Base-by-base conservation (phyloP, 75 land plant species). In the Cryptomeria japonica region DNA sequence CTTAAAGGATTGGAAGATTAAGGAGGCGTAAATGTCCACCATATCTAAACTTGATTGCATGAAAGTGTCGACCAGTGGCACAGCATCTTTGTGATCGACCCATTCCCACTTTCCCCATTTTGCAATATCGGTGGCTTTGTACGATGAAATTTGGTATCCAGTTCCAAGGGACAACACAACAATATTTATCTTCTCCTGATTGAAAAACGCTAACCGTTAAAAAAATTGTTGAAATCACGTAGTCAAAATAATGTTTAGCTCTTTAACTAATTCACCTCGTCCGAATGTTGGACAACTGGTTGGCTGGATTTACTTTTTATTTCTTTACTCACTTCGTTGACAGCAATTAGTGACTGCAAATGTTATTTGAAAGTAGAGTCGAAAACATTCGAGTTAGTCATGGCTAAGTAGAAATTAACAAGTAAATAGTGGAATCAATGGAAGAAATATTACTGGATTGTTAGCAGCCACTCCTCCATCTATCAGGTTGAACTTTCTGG, bases 31-130 rank as follows among this genome's bases (percentile, higher is more conserved):
- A 61, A 91, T 88, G 85, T 96, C 97, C 28, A 92, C 89, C 95
- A 96, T 93, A 83, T 96, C 96, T 2, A 90, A 86, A 58, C 90
- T 91, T 16, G 91, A 89, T 80, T 94, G 91, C 11, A 76, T 89
- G 68, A 91, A 92, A 2, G 89, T 86, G 34, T 96, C 94, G 7
- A 96, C 58, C 15, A 95, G 22, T 0, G 96, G 97, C 5, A 87
- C 47, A 10, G 89, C 80, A 18, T 89, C 89, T 22, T 72, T 76
- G 11, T 82, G 47, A 44, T n/a, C 37, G 12, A 96, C 39, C 97
- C 97, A 96, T 13, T 86, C 88, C 36, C 94, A 49, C 0, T 90
- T 2, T 25, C 97, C 97, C 96, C 96, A 96, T 28, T 91, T 91
- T n/a, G 93, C 91, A 49, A 93, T 92, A 16, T 51, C 68, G n/a